These are phyloP conservation scores for Trypanosomatidae sp. DNA, from an alignment of 208 protist genomes.

Conservation along the genomic window DNA sequence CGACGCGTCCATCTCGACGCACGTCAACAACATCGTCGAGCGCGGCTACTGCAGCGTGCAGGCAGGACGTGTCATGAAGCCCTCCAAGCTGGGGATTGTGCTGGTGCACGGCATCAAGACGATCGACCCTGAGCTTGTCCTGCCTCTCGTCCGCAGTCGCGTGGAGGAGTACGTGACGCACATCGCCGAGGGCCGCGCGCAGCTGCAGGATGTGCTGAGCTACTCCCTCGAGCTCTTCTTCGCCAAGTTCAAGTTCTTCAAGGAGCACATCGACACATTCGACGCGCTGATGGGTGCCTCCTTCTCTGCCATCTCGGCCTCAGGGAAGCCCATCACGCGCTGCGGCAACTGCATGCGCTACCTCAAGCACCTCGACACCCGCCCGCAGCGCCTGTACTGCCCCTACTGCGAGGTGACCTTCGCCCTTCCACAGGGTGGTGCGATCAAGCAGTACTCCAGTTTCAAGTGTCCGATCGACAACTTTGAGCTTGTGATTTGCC, in stretches of 20 bases:
- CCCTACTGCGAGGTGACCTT: constrained; percentile 94
- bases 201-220: constrained; percentile 80
- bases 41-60: constrained; percentile 90
- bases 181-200: constrained; percentile 91
- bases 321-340: constrained; percentile 84
- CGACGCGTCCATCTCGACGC: constrained; percentile 99
- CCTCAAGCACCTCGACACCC: constrained; percentile 82
- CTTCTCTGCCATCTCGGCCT: constrained; percentile 83
- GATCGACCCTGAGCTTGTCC: constrained; percentile 94
- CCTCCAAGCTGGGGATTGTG: constrained; percentile 93
- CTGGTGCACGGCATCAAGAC: constrained; percentile 93
- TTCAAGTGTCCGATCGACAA: constrained; percentile 92
- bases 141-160: constrained; percentile 88
- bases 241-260: constrained; percentile 92
- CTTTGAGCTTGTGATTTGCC: constrained; percentile 93
- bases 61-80: constrained; percentile 85
- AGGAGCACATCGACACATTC: constrained; percentile 90
- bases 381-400: constrained; percentile 93
- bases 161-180: constrained; percentile 94
- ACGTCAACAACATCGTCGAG: constrained; percentile 97
- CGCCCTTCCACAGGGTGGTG: constrained; percentile 80
- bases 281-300: constrained; percentile 94
- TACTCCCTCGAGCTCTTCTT: constrained; percentile 86
- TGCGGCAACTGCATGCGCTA: constrained; percentile 95
- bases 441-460: constrained; percentile 85